These are phyloP conservation scores for Schwanniomyces pseudopolymorphus DNA, from an alignment of 805 yeast species.

Conservation along the genomic window DNA sequence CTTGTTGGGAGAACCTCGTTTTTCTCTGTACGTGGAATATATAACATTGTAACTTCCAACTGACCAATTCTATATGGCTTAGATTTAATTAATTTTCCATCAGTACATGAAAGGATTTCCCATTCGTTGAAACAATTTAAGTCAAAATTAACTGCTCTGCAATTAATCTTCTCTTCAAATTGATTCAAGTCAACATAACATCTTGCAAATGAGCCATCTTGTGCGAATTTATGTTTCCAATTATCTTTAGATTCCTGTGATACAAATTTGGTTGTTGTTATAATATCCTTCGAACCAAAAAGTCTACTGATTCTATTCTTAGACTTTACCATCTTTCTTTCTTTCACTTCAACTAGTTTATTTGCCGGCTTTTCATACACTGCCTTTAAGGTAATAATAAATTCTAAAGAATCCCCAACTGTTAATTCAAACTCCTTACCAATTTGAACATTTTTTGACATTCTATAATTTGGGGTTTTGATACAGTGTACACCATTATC, in stretches of 20 bases:
- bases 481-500: constrained; percentile 85
- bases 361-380: constrained; percentile 51
- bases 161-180: constrained; percentile 55
- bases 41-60: constrained; percentile 66
- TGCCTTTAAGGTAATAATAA: constrained; percentile 73
- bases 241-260: constrained; percentile 54
- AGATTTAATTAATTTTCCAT: constrained; percentile 27
- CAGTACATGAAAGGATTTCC: constrained; percentile 43
- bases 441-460: constrained; percentile 38
- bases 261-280: constrained; percentile 52
- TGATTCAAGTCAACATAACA: constrained; percentile 64
- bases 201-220: constrained; percentile 88
- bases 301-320: constrained; percentile 46
- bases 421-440: constrained; percentile 79
- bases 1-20: constrained; percentile 70
- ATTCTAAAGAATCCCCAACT: constrained; percentile 58
- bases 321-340: constrained; percentile 50
- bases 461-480: constrained; percentile 55
- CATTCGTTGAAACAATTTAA: constrained; percentile 80
- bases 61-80: constrained; percentile 65
- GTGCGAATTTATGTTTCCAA: constrained; percentile 67
- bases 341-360: constrained; percentile 58
- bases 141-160: constrained; percentile 49
- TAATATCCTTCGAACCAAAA: constrained; percentile 47
- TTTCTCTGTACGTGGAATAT: constrained; percentile 59